Evolutionary conservation across 1,284 basidiomycete species (phyloP).

Genomic region (Rhodotorula sp.): DNA sequence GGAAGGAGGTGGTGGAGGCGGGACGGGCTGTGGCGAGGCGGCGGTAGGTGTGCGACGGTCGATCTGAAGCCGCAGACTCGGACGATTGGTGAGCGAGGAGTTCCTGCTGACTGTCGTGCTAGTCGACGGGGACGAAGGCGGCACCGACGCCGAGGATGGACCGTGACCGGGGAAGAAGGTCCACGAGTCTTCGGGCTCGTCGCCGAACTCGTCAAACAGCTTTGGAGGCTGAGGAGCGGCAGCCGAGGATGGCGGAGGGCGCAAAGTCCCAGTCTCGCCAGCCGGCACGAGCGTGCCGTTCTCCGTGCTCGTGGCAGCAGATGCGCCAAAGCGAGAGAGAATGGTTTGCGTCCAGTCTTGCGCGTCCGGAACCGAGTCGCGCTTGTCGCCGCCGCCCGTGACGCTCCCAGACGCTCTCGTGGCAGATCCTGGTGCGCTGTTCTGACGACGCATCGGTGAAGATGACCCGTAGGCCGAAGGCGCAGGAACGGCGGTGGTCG

Average conservation of each 20-base stretch:
- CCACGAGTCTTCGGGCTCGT: constrained; percentile 28
- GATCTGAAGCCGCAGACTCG: constrained; percentile 31
- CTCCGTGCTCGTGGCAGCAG: neutral
- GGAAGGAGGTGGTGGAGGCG: neutral
- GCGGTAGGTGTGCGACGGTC: constrained; percentile 10
- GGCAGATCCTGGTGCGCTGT: constrained; percentile 8
- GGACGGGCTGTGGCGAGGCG: neutral
- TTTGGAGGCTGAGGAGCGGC: constrained; percentile 1
- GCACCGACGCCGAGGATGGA: constrained; percentile 5
- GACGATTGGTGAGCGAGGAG: constrained; percentile 15
- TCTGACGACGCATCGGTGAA: constrained; percentile 21
- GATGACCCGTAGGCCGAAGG: constrained; percentile 13
- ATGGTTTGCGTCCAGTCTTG: constrained; percentile 32
- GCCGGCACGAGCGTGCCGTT: constrained; percentile 14
- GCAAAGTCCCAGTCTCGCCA: neutral
- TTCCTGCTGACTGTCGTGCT: neutral
- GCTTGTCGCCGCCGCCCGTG: neutral
- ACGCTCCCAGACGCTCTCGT: neutral
- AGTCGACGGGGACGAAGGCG: constrained; percentile 1
- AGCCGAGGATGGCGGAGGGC: neutral
- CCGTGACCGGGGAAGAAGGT: constrained; percentile 37
- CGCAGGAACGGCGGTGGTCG: constrained; percentile 8
- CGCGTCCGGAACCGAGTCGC: constrained; percentile 24
- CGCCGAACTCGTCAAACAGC: constrained; percentile 35
- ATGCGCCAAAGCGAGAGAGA: constrained; percentile 22